Evolutionary conservation across 208 protist species (phyloP).

Genomic region (Lotmaria passim): DNA sequence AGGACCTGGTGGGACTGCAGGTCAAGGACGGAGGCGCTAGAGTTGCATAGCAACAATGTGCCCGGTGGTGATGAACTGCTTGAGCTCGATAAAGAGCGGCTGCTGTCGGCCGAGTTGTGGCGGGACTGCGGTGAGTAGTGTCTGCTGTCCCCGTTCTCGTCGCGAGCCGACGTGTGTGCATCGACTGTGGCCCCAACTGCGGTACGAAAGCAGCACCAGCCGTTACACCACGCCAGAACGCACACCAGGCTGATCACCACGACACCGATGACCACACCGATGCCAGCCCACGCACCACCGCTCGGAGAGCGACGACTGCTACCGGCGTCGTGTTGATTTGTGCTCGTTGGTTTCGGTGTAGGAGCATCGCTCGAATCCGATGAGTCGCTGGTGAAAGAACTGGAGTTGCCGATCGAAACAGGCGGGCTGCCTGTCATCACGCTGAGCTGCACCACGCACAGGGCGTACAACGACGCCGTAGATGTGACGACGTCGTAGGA

Average conservation of each 20-base stretch:
- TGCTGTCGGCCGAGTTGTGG: not conserved
- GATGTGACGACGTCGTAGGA: not conserved
- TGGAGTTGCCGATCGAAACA: too few relatives aligned
- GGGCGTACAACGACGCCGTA: not conserved
- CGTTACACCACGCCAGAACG: not conserved
- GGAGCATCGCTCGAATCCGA: not conserved
- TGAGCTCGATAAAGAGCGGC: too few relatives aligned
- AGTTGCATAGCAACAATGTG: too few relatives aligned
- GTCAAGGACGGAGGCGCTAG: too few relatives aligned
- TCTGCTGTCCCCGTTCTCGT: too few relatives aligned
- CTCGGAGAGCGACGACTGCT: too few relatives aligned
- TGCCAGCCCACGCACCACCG: constrained; percentile 8
- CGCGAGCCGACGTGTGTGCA: not conserved
- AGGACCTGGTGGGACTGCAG: too few relatives aligned
- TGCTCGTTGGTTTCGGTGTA: too few relatives aligned
- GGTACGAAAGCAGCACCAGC: not conserved
- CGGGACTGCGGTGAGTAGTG: not conserved
- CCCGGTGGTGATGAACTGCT: too few relatives aligned
- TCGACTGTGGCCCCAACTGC: too few relatives aligned
- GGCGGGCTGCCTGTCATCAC: too few relatives aligned
- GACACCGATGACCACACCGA: constrained; percentile 5
- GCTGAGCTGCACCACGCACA: not conserved
- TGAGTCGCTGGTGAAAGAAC: not conserved
- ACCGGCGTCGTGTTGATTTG: too few relatives aligned
- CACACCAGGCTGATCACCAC: not conserved